Base-by-base conservation (phyloP, 2,329 filamentous ascomycete species). In the Lasiodiplodia sp. region DNA sequence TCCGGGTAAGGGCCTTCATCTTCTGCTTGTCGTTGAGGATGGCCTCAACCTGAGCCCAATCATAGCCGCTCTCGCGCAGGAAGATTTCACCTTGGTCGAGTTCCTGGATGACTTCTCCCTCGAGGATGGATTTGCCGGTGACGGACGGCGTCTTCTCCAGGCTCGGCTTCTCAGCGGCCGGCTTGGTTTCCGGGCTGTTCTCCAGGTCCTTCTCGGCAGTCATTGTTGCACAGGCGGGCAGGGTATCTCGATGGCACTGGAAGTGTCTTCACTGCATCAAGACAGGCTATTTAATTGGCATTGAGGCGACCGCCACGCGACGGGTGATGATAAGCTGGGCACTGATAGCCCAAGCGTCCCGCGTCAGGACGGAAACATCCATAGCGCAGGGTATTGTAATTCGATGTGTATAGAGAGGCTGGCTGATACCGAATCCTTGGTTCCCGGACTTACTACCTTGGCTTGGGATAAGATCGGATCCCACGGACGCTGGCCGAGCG, bases 41-140 rank as follows among this genome's bases (percentile, higher is more conserved):
- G 25, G 80, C 79, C 8, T 82, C 77, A 2, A 86, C 73, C 40
- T 82, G 79, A 14, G 79, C 76, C 12, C 79, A 74, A 4, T 77
- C 80, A 71, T 84, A 81, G 68, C 82, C 81, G 74, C 86, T 78
- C 58, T 85, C 77, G n/a, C 78, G 79, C 0, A 87, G 79, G 70
- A 86, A 87, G 38, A 83, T 71, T 58, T 83, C 83, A 4, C 81
- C 82, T 67, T 83, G 81, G 71, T 86, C 85, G 18, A 86, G 80
- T 37, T 82, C 78, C 44, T 64, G 60, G 8, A 73, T 69, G 44
- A 78, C 71, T 40, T 79, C 74, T 28, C 78, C 76, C 8, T 70
- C 70, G n/a, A 73, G 74, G 47, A 77, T 38, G 25, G 67, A 68
- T 52, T 68, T 68, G 37, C 53, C 51, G 37, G 73, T 71, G 21